phyloP scores from a whole-genome alignment of 2,329 filamentous ascomycete genomes.

The Neofusicoccum kwambonambiense region DNA sequence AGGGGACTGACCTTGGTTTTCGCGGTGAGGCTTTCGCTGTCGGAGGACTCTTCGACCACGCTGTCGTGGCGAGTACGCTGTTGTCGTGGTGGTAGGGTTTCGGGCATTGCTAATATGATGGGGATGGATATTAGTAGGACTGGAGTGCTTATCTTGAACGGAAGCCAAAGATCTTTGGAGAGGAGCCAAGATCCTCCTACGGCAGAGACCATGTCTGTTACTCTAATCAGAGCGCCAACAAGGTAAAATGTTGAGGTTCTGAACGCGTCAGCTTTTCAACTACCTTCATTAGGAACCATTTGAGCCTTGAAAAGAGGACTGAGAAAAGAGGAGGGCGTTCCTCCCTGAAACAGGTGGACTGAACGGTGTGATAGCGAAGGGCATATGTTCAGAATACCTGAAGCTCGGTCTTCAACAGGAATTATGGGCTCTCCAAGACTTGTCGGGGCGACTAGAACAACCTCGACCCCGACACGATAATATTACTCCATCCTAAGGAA shows the following conservation, averaged over 20 bases:
- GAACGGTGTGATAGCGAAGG: no score
- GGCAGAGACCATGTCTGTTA: constrained; percentile 12
- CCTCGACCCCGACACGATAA: no score
- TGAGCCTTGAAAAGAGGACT: no score
- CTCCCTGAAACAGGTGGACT: no score
- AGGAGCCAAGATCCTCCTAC: background rate
- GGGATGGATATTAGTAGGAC: constrained; percentile 2
- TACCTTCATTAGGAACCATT: no score
- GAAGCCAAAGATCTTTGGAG: constrained; percentile 5
- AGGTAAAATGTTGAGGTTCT: constrained; percentile 12
- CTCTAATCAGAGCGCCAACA: background rate
- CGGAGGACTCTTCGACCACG: background rate
- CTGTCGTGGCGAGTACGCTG: background rate
- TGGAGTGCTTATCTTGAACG: constrained; percentile 12
- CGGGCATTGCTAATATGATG: background rate
- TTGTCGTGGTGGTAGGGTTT: background rate
- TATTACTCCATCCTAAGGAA: no score
- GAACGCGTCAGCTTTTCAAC: no score
- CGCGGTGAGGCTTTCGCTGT: background rate
- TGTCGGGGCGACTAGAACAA: no score
- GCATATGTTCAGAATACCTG: no score
- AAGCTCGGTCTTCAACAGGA: no score
- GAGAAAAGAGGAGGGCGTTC: no score
- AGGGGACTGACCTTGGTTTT: background rate
- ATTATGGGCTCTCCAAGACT: no score